A percentile compares a stretch with the other conserved stretches of the same genome.
These are phyloP conservation scores for Filobasidium wieringae DNA, from an alignment of 768 basidiomycete genomes.

Conservation along the genomic window DNA sequence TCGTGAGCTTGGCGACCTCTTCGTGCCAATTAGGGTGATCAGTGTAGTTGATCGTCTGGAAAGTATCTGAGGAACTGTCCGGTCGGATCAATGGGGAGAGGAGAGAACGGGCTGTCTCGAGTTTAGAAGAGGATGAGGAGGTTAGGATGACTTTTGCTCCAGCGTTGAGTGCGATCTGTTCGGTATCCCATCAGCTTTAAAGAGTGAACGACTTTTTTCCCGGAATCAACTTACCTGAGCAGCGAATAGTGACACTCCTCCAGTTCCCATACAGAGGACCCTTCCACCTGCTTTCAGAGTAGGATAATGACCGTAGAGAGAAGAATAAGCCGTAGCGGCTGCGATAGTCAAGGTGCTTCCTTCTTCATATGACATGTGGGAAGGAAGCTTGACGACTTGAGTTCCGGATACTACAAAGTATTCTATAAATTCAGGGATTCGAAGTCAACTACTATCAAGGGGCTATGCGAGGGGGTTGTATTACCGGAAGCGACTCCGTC, in stretches of 20 bases:
- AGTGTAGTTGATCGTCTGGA: constrained; percentile 51
- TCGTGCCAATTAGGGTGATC: constrained; percentile 51
- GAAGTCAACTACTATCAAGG: too few species aligned
- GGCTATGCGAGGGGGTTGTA: neutral
- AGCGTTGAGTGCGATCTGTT: constrained; percentile 51
- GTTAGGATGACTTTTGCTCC: constrained; percentile 58
- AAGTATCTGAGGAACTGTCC: constrained; percentile 12
- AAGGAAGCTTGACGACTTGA: constrained; percentile 48
- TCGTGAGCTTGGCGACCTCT: constrained; percentile 43
- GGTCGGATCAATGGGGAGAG: constrained; percentile 44
- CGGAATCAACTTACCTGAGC: constrained; percentile 22
- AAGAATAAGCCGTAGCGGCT: constrained; percentile 56
- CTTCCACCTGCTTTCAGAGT: constrained; percentile 50
- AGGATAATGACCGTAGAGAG: constrained; percentile 41
- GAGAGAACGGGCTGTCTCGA: constrained; percentile 43
- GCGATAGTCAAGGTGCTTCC: constrained; percentile 56
- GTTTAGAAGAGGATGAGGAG: constrained; percentile 56
- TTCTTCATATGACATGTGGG: constrained; percentile 53
- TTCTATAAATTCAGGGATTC: too few species aligned
- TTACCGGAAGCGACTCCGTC: constrained; percentile 22
- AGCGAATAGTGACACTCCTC: constrained; percentile 43
- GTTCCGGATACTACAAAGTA: constrained; percentile 29
- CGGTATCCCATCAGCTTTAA: constrained; percentile 20
- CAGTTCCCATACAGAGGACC: constrained; percentile 40
- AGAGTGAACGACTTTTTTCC: neutral